A percentile compares a stretch with the other conserved stretches of the same genome.
Evolutionary conservation across 148 eudicot genomes (phyloP).

Genomic region (Camellia lanceoleosa): DNA sequence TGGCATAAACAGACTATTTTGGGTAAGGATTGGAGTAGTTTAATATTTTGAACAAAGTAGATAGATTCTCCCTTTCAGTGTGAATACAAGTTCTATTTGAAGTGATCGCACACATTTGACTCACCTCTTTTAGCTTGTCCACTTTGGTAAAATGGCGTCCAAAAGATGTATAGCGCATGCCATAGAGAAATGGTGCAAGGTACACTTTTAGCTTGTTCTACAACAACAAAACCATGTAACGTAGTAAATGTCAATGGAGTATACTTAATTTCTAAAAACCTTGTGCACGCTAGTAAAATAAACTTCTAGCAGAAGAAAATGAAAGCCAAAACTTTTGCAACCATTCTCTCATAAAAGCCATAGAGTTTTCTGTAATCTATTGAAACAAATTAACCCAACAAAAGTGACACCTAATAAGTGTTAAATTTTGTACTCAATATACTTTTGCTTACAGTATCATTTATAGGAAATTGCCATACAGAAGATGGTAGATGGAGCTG

Average conservation of each 20-base stretch:
- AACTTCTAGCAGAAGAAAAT: not conserved
- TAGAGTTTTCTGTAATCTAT: not conserved
- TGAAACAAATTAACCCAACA: not conserved
- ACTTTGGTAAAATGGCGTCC: constrained; percentile 88
- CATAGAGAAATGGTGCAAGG: constrained; percentile 80
- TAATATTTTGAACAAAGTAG: too few species aligned
- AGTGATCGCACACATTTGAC: not conserved
- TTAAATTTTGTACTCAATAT: not conserved
- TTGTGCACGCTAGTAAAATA: not conserved
- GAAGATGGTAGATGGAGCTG: not conserved
- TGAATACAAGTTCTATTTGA: not conserved
- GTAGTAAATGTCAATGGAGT: not conserved
- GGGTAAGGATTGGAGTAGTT: too few species aligned
- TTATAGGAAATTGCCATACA: not conserved
- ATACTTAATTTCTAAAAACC: not conserved
- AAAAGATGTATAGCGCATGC: constrained; percentile 85
- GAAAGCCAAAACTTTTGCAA: not conserved
- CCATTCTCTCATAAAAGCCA: not conserved
- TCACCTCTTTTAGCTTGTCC: constrained; percentile 77
- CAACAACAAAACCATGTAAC: constrained; percentile 14
- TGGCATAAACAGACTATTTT: too few species aligned
- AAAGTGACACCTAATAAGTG: not conserved
- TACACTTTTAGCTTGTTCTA: constrained; percentile 72
- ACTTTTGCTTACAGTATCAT: too few species aligned
- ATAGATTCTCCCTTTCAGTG: not conserved